Base-by-base conservation (phyloP, 2,329 filamentous ascomycete genomes). In the Calonectria fujianensis region DNA sequence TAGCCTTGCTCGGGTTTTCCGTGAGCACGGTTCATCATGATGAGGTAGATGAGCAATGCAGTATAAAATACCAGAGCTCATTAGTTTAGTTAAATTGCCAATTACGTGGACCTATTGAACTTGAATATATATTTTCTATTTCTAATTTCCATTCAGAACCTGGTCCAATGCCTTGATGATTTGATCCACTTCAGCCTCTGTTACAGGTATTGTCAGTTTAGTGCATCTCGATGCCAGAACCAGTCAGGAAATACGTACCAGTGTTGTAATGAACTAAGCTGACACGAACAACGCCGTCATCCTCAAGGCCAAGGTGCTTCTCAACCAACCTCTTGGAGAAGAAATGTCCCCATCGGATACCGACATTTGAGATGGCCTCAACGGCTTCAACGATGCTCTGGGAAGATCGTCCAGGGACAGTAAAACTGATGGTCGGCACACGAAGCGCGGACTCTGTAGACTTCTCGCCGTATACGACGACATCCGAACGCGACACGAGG, bases 261-360 rank as follows among this genome's bases (percentile, higher is more conserved):
- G 57, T 63, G 57, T 63, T 63, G 37, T 63, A 63, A 41, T 63
- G 57, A 24, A 63, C 57, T 14, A 63, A 41, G 24, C 57, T 63
- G 24, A 63, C 57, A 20, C 57, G 57, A 11, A 63, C 35, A 31
- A 63, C 57, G 24, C 57, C 57, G 4, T 63, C 57, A 11, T 63
- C 57, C 8, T 86, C 88, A 65, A 94, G 83, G 0, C 88, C 88
- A 48, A 95, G 81, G 0, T 94, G 85, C 2, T 93, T 90, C 73
- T 90, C 85, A 16, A 90, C 86, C 76, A 95, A 81, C 20, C 93
- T 85, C 78, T 93, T 90, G 16, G 90, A 92, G 83, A 95, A 95
- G 79, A 95, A 94, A 57, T 90, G 87, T 0, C 94, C 94, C 89
- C 90, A 94, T 63, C 93, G 86, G 74, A 94, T 91, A 0, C 92